Conservation (phyloP, 495 filamentous ascomycete genomes). For the Penicillium waksmanii region DNA sequence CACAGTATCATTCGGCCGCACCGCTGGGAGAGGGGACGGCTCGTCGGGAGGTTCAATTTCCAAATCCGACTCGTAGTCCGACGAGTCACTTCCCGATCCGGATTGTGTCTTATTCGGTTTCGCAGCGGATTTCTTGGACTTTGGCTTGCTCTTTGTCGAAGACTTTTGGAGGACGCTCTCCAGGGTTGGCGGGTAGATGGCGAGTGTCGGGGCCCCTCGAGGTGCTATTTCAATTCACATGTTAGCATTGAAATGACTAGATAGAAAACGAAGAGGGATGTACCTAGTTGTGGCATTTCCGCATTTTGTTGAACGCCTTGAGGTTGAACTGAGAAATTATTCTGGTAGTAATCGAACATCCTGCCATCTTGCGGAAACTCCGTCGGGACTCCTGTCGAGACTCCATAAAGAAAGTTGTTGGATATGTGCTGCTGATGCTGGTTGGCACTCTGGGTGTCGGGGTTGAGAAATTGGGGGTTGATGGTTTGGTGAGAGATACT, state of each 20-base stretch:
- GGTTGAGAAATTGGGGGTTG: slow-evolving; percentile 44
- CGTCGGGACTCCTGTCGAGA: slow-evolving; percentile 32
- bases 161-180: slow-evolving; percentile 14
- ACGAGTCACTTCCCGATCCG: slow-evolving; percentile 53
- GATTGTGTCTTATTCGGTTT: slow-evolving; percentile 36
- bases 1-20: slow-evolving; percentile 53
- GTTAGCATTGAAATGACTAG: slow-evolving; percentile 1
- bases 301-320: slow-evolving; percentile 10
- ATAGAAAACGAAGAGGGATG: neutral
- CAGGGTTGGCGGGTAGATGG: neutral
- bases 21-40: slow-evolving; percentile 54
- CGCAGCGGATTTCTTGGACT: slow-evolving; percentile 30
- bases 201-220: neutral
- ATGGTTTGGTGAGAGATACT: slow-evolving; percentile 36
- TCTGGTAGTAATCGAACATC: slow-evolving; percentile 37
- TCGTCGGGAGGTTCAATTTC: slow-evolving; percentile 53
- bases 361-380: slow-evolving; percentile 8
- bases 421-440: slow-evolving; percentile 20
- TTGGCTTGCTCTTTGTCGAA: slow-evolving; percentile 18
- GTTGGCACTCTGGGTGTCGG: slow-evolving; percentile 24
- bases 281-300: neutral
- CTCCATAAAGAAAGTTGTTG: slow-evolving; percentile 37
- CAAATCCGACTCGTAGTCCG: slow-evolving; percentile 48
- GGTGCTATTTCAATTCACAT: neutral
- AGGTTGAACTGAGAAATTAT: slow-evolving; percentile 35